Percentiles rank a stretch among this genome's conserved stretches.
Conservation (phyloP, 1,284 basidiomycete species). For the Meripilus lineatus region DNA sequence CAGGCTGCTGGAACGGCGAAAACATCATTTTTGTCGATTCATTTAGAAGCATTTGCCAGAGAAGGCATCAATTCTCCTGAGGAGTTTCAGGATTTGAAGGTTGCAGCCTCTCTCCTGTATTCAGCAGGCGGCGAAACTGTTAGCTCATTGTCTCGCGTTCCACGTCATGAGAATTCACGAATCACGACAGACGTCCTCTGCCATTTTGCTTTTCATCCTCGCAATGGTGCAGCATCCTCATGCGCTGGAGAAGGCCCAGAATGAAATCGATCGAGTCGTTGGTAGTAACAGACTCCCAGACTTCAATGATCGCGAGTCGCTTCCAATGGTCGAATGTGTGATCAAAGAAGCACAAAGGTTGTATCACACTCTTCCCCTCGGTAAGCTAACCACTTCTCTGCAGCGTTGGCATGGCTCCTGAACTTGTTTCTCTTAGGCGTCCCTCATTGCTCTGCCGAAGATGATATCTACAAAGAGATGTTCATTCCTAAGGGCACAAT, state of each 20-base stretch:
- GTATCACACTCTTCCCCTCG: not conserved
- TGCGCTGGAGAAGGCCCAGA: conserved; percentile 25
- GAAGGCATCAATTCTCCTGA: conserved; percentile 15
- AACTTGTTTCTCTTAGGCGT: conserved; percentile 13
- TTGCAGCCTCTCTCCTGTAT: not conserved
- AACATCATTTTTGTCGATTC: conserved; percentile 14
- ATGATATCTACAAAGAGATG: conserved; percentile 20
- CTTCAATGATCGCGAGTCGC: conserved; percentile 21
- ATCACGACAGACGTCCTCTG: not conserved
- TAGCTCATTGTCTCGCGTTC: not conserved
- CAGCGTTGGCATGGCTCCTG: not conserved
- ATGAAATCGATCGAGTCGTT: conserved; percentile 28
- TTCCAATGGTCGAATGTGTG: conserved; percentile 28
- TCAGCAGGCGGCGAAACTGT: not conserved
- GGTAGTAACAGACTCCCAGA: conserved; percentile 25
- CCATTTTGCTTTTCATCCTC: conserved; percentile 18
- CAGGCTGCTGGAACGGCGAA: conserved; percentile 15
- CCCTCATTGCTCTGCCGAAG: conserved; percentile 19
- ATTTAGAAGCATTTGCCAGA: conserved; percentile 17
- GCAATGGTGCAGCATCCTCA: conserved; percentile 28
- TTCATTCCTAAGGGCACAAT: conserved; percentile 21
- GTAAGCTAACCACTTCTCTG: not conserved
- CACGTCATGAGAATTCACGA: no score
- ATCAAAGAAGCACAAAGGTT: conserved; percentile 28
- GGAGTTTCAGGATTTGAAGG: conserved; percentile 6